Evolutionary conservation across 139 green algal species (phyloP).

Genomic region (Pedinophyceae sp.): DNA sequence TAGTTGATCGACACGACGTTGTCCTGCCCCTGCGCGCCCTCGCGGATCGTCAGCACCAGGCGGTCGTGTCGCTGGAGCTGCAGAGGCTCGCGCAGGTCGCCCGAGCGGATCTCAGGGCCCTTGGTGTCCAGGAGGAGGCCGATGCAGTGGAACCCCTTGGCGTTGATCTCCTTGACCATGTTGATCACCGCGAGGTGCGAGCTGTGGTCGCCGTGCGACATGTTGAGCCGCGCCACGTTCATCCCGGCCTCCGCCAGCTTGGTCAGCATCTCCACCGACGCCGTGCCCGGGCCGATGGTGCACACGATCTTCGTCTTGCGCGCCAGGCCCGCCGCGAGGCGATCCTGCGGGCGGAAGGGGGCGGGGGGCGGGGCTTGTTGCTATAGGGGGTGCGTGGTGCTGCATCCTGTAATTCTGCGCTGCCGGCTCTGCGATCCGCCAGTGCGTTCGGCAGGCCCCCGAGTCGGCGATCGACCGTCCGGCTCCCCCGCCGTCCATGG

Average conservation of each 20-base stretch:
- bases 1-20: slow-evolving; percentile 50
- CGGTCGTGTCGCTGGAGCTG: slow-evolving; percentile 35
- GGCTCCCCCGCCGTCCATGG: too few relatives aligned
- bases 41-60: slow-evolving; percentile 47
- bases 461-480: too few relatives aligned
- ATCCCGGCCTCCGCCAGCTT: slow-evolving; percentile 49
- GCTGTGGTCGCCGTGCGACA: slow-evolving; percentile 58
- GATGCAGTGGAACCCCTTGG: slow-evolving; percentile 25
- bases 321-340: too few relatives aligned
- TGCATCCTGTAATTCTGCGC: too few relatives aligned
- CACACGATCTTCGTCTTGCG: slow-evolving; percentile 52
- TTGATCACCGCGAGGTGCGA: slow-evolving; percentile 53
- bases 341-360: too few relatives aligned
- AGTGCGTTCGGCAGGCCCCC: too few relatives aligned
- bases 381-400: too few relatives aligned
- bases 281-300: slow-evolving; percentile 56
- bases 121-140: slow-evolving; percentile 73
- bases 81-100: slow-evolving; percentile 52
- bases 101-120: slow-evolving; percentile 56
- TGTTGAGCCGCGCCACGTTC: slow-evolving; percentile 63
- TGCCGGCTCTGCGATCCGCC: too few relatives aligned
- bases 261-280: slow-evolving; percentile 36
- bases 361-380: too few relatives aligned
- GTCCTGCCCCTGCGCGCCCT: slow-evolving; percentile 29
- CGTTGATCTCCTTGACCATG: slow-evolving; percentile 60